Conservation (phyloP, 805 yeast species). For the Starmera pachycereana region DNA sequence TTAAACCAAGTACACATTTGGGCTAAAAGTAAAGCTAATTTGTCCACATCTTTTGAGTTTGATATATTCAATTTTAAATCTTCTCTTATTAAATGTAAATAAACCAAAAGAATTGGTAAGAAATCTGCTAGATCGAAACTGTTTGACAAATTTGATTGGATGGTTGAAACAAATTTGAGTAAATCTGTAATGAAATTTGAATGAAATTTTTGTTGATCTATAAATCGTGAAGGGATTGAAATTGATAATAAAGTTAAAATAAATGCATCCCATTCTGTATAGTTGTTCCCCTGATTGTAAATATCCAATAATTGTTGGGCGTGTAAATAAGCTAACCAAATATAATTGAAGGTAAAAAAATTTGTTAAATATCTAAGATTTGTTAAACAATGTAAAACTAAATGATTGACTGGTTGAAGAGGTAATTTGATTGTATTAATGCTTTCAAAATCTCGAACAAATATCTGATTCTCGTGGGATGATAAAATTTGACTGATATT, state of each 20-base stretch:
- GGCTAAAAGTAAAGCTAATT: constrained; percentile 44
- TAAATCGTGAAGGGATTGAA: constrained; percentile 33
- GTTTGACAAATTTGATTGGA: constrained; percentile 13
- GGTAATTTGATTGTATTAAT: constrained; percentile 24
- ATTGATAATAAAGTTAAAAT: constrained; percentile 40
- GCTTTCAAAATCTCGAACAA: constrained; percentile 2
- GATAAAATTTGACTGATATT: constrained; percentile 4
- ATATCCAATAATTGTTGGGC: constrained; percentile 31
- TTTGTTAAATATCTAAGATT: constrained; percentile 46
- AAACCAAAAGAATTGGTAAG: constrained; percentile 51
- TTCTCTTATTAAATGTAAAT: constrained; percentile 71
- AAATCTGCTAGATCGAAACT: constrained; percentile 33
- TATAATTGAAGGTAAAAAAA: constrained; percentile 42
- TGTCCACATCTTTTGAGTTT: constrained; percentile 23
- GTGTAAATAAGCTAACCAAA: constrained; percentile 57
- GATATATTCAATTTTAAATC: constrained; percentile 54
- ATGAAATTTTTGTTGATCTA: constrained; percentile 10
- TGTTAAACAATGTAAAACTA: constrained; percentile 35
- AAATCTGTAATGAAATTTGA: constrained; percentile 7
- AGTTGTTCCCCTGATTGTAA: no score
- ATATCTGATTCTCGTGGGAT: constrained; percentile 10
- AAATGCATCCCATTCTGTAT: constrained; percentile 49
- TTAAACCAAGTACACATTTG: constrained; percentile 60
- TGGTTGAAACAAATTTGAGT: constrained; percentile 4
- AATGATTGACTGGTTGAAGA: constrained; percentile 33